Evolutionary conservation across 2,329 filamentous ascomycete genomes (phyloP).

Genomic region (Paecilomyces sp.): DNA sequence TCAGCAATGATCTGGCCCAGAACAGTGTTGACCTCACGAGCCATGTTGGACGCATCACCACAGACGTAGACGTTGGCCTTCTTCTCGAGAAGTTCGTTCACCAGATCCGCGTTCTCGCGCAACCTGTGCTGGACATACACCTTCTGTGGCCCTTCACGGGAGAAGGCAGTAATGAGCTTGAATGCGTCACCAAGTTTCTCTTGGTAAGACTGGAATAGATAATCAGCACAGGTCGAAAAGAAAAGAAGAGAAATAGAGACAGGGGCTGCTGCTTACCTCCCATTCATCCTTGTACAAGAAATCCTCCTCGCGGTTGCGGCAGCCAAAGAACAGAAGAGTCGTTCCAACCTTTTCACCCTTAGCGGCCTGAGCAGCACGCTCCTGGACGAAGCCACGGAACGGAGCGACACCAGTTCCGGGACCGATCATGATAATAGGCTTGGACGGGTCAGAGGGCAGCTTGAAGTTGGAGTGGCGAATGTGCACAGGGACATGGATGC

Average conservation of each 20-base stretch:
- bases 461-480: conserved; percentile 99
- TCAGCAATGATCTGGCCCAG: conserved; percentile 80
- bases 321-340: conserved; percentile 91
- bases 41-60: conserved; percentile 96
- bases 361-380: conserved; percentile 75
- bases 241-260: neutral
- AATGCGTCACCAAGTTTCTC: conserved; percentile 80
- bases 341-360: conserved; percentile 76
- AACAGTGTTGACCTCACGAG: conserved; percentile 83
- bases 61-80: conserved; percentile 96
- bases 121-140: conserved; percentile 95
- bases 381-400: conserved; percentile 92
- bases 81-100: conserved; percentile 78
- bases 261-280: conserved; percentile 58
- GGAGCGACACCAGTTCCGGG: conserved; percentile 95
- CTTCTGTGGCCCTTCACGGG: conserved; percentile 78
- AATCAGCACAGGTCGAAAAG: conserved; percentile 10
- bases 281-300: conserved; percentile 90
- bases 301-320: conserved; percentile 79
- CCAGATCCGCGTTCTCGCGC: conserved; percentile 71
- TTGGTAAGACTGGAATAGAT: conserved; percentile 63
- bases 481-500: conserved; percentile 89
- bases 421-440: conserved; percentile 92
- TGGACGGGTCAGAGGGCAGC: conserved; percentile 86
- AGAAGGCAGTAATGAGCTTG: conserved; percentile 88